Conservation (phyloP, 2,329 filamentous ascomycete genomes). For the Epicoccum sorghinum region DNA sequence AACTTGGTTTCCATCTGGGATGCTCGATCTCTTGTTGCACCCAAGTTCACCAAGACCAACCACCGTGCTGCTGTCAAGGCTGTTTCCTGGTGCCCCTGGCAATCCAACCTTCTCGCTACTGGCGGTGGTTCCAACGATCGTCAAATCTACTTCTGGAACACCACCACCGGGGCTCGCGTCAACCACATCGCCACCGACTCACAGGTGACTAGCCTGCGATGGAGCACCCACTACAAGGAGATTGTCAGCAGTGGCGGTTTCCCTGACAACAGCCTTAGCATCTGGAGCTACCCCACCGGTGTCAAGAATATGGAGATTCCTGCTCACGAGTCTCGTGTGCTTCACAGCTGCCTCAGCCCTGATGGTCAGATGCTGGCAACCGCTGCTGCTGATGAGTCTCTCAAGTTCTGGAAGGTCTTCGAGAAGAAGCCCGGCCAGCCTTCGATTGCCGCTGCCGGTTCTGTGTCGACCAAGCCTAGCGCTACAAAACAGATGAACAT, state of each 20-base stretch:
- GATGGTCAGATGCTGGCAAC: slow-evolving; percentile 98
- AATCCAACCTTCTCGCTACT: slow-evolving; percentile 93
- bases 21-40: slow-evolving; percentile 86
- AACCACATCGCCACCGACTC: slow-evolving; percentile 99
- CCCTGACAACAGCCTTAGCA: slow-evolving; percentile 98
- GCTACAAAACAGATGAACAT: slow-evolving; percentile 92
- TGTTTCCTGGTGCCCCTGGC: slow-evolving; percentile 98
- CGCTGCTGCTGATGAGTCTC: slow-evolving; percentile 90
- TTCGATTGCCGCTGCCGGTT: slow-evolving; percentile 66
- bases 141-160: slow-evolving; percentile 99
- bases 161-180: slow-evolving; percentile 92
- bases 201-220: slow-evolving; percentile 93
- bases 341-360: slow-evolving; percentile 95
- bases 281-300: slow-evolving; percentile 97
- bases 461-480: slow-evolving; percentile 76
- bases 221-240: slow-evolving; percentile 97
- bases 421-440: slow-evolving; percentile 91
- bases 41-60: slow-evolving; percentile 99
- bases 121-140: slow-evolving; percentile 96
- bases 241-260: slow-evolving; percentile 97
- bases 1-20: slow-evolving; percentile 99
- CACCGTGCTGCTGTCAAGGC: slow-evolving; percentile 99
- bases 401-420: slow-evolving; percentile 99
- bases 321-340: slow-evolving; percentile 92
- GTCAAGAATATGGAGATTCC: slow-evolving; percentile 98